These are phyloP conservation scores for Ophiosphaerella herpotricha DNA, from an alignment of 2,329 filamentous ascomycete species.

Conservation along the genomic window DNA sequence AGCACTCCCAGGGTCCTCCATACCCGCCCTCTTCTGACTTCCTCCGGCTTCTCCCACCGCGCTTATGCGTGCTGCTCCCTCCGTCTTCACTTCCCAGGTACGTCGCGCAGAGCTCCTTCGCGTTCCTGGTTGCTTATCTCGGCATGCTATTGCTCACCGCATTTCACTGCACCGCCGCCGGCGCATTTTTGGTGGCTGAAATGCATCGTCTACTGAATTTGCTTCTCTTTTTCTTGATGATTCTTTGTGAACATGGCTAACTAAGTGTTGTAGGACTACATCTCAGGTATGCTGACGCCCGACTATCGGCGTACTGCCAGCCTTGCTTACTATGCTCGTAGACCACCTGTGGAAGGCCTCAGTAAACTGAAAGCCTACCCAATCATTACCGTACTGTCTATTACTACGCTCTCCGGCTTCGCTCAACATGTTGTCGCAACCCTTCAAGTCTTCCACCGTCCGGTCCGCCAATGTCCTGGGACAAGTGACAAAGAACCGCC, in stretches of 20 bases:
- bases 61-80: conserved; percentile 57
- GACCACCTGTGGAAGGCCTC: conserved; percentile 73
- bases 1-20: conserved; percentile 21
- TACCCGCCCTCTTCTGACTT: conserved; percentile 33
- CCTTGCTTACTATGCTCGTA: conserved; percentile 36
- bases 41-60: conserved; percentile 34
- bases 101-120: conserved; percentile 26
- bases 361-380: conserved; percentile 58
- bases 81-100: conserved; percentile 60
- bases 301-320: conserved; percentile 17
- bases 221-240: conserved; percentile 2
- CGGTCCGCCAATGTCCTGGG: conserved; percentile 50
- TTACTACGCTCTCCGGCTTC: conserved; percentile 25
- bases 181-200: conserved; percentile 6
- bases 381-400: conserved; percentile 14
- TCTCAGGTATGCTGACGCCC: conserved; percentile 58
- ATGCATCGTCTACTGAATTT: conserved; percentile 10
- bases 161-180: conserved; percentile 25
- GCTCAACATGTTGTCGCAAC: conserved; percentile 59
- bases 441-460: conserved; percentile 58
- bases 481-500: conserved; percentile 52
- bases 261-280: conserved; percentile 60
- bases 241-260: conserved; percentile 38
- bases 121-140: conserved; percentile 33
- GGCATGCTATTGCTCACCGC: conserved; percentile 27